A percentile compares a stretch with the other conserved stretches of the same genome.
Conservation (phyloP, 2,329 filamentous ascomycete genomes). For the Zopfia rhizophila region DNA sequence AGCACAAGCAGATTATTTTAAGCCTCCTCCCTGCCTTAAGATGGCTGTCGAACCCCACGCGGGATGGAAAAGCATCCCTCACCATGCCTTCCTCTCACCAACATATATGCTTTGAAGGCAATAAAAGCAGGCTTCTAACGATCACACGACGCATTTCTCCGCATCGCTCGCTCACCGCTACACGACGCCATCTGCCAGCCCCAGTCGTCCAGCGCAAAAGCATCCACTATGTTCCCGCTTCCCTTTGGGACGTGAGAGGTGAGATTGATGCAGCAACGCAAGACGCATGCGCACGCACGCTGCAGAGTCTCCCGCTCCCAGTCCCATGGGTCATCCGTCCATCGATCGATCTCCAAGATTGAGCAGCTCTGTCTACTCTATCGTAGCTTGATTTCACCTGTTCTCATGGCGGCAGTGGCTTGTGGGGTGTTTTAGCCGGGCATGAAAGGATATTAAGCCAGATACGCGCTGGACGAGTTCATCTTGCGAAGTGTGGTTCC, state of each 20-base stretch:
- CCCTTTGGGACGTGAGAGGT: too few species aligned
- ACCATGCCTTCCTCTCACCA: constrained; percentile 4
- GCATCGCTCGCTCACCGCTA: neutral
- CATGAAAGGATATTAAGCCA: too few species aligned
- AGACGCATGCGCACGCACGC: constrained; percentile 14
- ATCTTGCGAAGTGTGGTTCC: constrained; percentile 1
- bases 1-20: constrained; percentile 11
- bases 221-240: too few species aligned
- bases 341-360: too few species aligned
- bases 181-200: neutral
- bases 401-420: too few species aligned
- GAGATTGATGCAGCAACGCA: constrained; percentile 1
- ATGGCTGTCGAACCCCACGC: constrained; percentile 18
- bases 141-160: constrained; percentile 10
- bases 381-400: too few species aligned
- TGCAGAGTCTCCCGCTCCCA: constrained; percentile 23
- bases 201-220: too few species aligned
- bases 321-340: constrained; percentile 15
- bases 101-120: constrained; percentile 10
- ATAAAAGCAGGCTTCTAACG: constrained; percentile 6
- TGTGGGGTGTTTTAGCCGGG: too few species aligned
- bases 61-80: constrained; percentile 9
- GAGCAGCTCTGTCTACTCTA: too few species aligned
- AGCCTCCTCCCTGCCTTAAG: neutral
- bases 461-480: neutral